phyloP scores from a whole-genome alignment of 805 yeast species.

The Kuraishia capsulata region DNA sequence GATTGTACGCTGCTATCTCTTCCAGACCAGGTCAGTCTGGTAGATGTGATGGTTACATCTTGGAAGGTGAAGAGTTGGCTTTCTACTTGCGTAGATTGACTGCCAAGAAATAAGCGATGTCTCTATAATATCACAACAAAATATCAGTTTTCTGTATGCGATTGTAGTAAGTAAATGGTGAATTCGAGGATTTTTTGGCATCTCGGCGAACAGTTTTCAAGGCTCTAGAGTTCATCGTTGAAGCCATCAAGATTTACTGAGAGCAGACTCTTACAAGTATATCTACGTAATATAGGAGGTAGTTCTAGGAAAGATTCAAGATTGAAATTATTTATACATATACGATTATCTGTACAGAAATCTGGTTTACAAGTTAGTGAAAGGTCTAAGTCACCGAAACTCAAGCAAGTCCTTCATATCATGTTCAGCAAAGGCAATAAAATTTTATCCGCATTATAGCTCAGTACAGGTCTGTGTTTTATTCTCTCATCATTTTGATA shows the following conservation, averaged over 20 bases:
- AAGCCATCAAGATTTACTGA: no score
- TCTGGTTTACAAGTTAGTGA: no score
- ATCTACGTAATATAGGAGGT: no score
- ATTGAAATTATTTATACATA: no score
- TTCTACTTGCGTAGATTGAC: conserved; percentile 99
- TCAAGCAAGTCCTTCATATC: no score
- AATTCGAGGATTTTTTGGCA: conserved; percentile 1
- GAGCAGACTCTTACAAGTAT: no score
- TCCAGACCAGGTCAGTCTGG: conserved; percentile 99
- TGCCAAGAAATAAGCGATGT: conserved; percentile 81
- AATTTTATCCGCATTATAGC: conserved; percentile 24
- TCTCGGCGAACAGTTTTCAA: neutral
- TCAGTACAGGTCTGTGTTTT: conserved; percentile 55
- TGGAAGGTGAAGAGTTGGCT: conserved; percentile 99
- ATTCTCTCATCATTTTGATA: conserved; percentile 29
- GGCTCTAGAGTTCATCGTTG: no score
- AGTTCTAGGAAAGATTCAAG: no score
- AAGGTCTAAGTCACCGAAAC: no score
- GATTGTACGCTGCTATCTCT: conserved; percentile 96
- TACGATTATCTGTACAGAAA: no score
- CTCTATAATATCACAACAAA: conserved; percentile 10
- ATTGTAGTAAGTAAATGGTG: conserved; percentile 13
- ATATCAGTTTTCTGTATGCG: conserved; percentile 22
- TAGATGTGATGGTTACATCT: conserved; percentile 99
- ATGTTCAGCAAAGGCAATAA: conserved; percentile 27